Evolutionary conservation across 441 rosid genomes (phyloP).

Genomic region (Adansonia grandidieri): DNA sequence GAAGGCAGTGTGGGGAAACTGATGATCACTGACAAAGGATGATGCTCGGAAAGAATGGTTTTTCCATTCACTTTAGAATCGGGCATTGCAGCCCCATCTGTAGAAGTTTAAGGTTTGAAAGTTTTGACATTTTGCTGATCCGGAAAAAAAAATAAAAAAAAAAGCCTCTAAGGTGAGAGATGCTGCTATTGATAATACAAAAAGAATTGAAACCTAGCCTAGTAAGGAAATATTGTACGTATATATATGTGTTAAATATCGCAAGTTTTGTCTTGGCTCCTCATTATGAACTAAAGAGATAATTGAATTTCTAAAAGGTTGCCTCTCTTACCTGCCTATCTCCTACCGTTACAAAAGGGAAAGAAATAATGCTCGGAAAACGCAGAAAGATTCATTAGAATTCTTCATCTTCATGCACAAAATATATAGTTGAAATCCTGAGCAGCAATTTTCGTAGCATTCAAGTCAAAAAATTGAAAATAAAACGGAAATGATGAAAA

Average conservation of each 20-base stretch:
- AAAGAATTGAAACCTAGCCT: slow-evolving; percentile 33
- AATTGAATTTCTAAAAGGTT: slow-evolving; percentile 11
- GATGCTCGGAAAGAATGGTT: slow-evolving; percentile 9
- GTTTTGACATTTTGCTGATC: slow-evolving; percentile 6
- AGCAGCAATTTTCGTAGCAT: neutral
- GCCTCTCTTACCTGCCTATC: slow-evolving; percentile 7
- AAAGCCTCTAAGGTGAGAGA: neutral
- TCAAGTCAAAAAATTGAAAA: neutral
- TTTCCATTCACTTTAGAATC: neutral
- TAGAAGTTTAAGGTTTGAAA: slow-evolving; percentile 30
- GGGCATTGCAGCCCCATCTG: slow-evolving; percentile 25
- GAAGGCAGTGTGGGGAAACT: neutral
- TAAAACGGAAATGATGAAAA: slow-evolving; percentile 2
- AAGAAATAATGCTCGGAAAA: neutral
- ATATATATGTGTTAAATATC: slow-evolving; percentile 24
- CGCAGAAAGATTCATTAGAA: neutral
- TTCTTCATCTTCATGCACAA: neutral
- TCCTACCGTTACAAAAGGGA: slow-evolving; percentile 5
- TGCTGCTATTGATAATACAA: slow-evolving; percentile 21
- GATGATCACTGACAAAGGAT: neutral
- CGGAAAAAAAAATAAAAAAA: slow-evolving; percentile 2
- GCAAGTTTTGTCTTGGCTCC: slow-evolving; percentile 26
- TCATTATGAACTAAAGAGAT: neutral
- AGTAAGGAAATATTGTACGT: slow-evolving; percentile 34
- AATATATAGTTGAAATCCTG: neutral